Evolutionary conservation across 345 rosid species (phyloP).

Genomic region (Citrus australasica): DNA sequence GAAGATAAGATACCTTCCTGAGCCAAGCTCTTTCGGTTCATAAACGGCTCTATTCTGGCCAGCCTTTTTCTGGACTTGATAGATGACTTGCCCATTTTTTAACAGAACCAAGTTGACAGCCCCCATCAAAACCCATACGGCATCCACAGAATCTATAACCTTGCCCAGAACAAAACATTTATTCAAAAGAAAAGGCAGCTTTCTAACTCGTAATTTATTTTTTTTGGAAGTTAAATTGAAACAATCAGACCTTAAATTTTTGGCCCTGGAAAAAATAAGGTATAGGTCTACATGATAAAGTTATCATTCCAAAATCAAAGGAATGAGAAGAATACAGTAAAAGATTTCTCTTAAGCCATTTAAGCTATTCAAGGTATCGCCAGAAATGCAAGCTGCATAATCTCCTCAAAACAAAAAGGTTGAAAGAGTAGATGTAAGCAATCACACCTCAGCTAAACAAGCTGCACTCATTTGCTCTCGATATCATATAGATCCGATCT

Average conservation of each 20-base stretch:
- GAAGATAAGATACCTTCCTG: background rate
- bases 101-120: background rate
- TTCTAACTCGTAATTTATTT: background rate
- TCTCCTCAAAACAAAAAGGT: background rate
- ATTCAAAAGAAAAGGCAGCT: background rate
- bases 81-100: background rate
- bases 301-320: background rate
- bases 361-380: background rate
- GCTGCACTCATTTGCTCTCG: constrained; percentile 46
- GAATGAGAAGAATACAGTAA: constrained; percentile 7
- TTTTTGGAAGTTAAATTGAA: background rate
- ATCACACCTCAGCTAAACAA: constrained; percentile 1
- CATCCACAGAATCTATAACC: background rate
- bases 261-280: background rate
- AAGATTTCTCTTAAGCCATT: constrained; percentile 1
- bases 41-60: background rate
- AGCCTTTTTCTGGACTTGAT: background rate
- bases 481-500: constrained; percentile 45
- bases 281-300: background rate
- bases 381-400: background rate
- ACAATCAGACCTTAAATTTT: background rate
- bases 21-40: background rate
- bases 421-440: background rate
- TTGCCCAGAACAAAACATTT: background rate
- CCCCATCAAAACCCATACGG: background rate